These are phyloP conservation scores for Hamamelis virginiana DNA, from an alignment of 164 flowering plant species.

Conservation along the genomic window DNA sequence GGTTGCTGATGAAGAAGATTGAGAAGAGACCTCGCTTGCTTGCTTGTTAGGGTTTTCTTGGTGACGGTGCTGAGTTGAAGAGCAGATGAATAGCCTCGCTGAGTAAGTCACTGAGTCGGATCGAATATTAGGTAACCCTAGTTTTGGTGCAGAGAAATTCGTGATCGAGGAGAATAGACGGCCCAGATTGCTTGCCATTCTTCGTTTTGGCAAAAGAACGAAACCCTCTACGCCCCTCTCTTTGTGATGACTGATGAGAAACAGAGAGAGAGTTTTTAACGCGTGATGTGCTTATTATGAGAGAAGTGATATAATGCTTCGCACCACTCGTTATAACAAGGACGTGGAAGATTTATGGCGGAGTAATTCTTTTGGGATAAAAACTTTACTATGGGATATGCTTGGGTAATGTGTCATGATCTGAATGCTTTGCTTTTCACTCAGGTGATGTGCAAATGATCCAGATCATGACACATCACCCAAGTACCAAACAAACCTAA, in stretches of 20 bases:
- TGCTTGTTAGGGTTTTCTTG: background rate
- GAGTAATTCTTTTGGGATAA: no score
- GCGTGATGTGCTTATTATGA: no score
- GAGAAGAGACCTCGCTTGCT: background rate
- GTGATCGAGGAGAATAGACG: slow-evolving; percentile 22
- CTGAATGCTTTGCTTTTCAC: no score
- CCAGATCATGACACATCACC: no score
- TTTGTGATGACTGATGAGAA: background rate
- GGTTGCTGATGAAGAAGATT: background rate
- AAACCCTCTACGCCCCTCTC: background rate
- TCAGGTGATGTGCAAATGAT: no score
- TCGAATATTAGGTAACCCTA: slow-evolving; percentile 5
- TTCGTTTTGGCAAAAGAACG: background rate
- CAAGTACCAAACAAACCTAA: no score
- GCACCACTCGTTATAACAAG: no score
- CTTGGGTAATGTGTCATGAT: no score
- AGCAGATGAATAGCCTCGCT: slow-evolving; percentile 16
- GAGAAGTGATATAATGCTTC: no score
- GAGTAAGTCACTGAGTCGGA: slow-evolving; percentile 9
- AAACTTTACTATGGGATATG: no score
- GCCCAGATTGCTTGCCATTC: slow-evolving; percentile 28
- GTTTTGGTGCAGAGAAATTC: slow-evolving; percentile 12
- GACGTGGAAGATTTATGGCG: no score
- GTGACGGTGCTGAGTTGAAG: slow-evolving; percentile 13
- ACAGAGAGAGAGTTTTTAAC: background rate